Percentiles rank a stretch among this genome's conserved stretches.
Evolutionary conservation across 1,284 basidiomycete species (phyloP).

Genomic region (Tilletia walkeri): DNA sequence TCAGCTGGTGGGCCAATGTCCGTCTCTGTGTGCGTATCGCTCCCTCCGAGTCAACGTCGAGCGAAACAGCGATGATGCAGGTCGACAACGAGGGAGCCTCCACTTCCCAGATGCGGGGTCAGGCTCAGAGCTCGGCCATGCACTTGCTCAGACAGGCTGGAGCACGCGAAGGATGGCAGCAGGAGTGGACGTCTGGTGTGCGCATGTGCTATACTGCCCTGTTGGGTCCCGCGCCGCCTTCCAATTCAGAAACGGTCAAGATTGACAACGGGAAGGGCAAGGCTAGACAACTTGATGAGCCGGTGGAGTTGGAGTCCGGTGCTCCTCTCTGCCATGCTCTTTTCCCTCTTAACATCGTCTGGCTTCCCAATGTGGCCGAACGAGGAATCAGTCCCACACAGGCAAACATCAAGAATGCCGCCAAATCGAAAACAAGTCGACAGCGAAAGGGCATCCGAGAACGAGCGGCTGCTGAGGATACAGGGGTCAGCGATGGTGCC

Average conservation of each 20-base stretch:
- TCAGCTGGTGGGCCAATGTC: not conserved
- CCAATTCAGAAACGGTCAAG: not conserved
- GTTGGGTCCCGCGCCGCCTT: not conserved
- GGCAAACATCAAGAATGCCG: no score
- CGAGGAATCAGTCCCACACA: not conserved
- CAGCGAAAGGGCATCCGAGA: slow-evolving; percentile 1
- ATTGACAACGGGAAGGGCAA: slow-evolving; percentile 39
- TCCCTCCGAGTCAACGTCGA: not conserved
- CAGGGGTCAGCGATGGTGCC: not conserved
- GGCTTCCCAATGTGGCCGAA: not conserved
- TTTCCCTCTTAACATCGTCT: not conserved
- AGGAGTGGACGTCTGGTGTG: not conserved
- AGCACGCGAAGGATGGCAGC: slow-evolving; percentile 8
- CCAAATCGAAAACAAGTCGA: not conserved
- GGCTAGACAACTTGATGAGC: slow-evolving; percentile 30
- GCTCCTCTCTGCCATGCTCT: not conserved
- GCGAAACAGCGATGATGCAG: not conserved
- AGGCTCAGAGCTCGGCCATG: not conserved
- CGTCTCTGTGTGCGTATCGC: not conserved
- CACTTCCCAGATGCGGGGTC: not conserved
- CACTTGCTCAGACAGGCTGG: not conserved
- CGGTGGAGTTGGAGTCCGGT: slow-evolving; percentile 31
- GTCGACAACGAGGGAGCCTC: no score
- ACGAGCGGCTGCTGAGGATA: not conserved
- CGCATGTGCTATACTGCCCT: slow-evolving; percentile 14